phyloP scores from a whole-genome alignment of 441 rosid species.

The Populus tomentosa region DNA sequence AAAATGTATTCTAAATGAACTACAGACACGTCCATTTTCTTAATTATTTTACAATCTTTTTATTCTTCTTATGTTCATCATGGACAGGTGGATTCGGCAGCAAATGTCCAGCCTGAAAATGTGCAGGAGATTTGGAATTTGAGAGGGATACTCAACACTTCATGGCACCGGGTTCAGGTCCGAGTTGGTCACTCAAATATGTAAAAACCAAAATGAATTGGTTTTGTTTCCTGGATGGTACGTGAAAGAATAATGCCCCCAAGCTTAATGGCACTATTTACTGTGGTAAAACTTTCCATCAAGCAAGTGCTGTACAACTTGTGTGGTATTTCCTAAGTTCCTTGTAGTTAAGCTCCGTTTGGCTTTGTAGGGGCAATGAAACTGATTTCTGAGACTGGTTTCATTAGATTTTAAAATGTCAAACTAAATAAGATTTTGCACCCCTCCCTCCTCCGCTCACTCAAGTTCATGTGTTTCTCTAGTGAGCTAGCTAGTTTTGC shows the following conservation, averaged over 20 bases:
- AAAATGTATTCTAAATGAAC: neutral
- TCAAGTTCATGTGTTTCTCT: too few relatives aligned
- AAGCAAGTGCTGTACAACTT: neutral
- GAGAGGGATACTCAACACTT: constrained; percentile 90
- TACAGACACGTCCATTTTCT: neutral
- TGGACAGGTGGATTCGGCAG: constrained; percentile 83
- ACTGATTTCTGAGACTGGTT: too few relatives aligned
- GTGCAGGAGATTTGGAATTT: constrained; percentile 91
- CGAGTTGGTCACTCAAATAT: constrained; percentile 77
- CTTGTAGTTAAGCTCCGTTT: neutral
- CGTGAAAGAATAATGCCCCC: neutral
- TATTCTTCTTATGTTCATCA: neutral
- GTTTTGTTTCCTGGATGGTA: neutral
- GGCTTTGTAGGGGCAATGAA: neutral
- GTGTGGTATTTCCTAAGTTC: neutral
- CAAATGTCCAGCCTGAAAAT: constrained; percentile 91
- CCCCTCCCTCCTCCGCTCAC: too few relatives aligned
- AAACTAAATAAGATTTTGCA: too few relatives aligned
- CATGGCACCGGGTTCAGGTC: constrained; percentile 87
- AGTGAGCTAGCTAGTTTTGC: too few relatives aligned
- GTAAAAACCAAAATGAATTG: constrained; percentile 21
- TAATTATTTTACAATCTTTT: neutral
- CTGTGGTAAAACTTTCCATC: neutral
- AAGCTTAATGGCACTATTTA: neutral
- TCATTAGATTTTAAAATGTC: too few relatives aligned